Evolutionary conservation across 2,329 filamentous ascomycete genomes (phyloP).

Genomic region (Coniochaeta sp.): DNA sequence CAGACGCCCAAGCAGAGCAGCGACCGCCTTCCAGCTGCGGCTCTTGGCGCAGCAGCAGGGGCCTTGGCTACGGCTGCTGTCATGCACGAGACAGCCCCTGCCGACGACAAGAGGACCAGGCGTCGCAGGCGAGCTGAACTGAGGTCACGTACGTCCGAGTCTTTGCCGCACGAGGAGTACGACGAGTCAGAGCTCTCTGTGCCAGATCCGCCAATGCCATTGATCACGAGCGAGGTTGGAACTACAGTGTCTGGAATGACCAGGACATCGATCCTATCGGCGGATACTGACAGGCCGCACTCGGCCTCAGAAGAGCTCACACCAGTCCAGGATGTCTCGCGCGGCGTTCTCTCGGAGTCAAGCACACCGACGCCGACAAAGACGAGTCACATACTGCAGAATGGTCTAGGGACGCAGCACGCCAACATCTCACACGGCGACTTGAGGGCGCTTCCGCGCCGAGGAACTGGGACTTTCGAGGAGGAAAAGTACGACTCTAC

Average conservation of each 20-base stretch:
- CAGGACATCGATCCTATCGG: conserved; percentile 77
- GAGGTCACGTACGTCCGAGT: conserved; percentile 37
- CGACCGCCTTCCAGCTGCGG: conserved; percentile 36
- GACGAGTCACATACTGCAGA: conserved; percentile 40
- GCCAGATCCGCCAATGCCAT: conserved; percentile 68
- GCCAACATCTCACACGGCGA: conserved; percentile 55
- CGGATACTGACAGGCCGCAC: conserved; percentile 65
- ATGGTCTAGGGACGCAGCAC: conserved; percentile 59
- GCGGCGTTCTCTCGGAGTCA: conserved; percentile 54
- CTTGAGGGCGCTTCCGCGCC: conserved; percentile 45
- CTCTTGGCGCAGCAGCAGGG: conserved; percentile 31
- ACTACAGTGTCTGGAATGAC: conserved; percentile 76
- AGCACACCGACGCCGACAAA: conserved; percentile 56
- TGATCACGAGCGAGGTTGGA: conserved; percentile 65
- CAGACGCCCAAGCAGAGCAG: conserved; percentile 37
- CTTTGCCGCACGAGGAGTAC: conserved; percentile 38
- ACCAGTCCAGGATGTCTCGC: conserved; percentile 56
- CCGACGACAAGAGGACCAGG: conserved; percentile 43
- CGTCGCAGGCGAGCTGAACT: conserved; percentile 45
- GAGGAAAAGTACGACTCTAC: conserved; percentile 37
- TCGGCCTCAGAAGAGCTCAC: conserved; percentile 58
- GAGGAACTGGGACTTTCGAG: conserved; percentile 30
- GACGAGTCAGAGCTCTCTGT: conserved; percentile 46
- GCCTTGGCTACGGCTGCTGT: conserved; percentile 22
- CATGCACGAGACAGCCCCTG: conserved; percentile 30